phyloP scores from a whole-genome alignment of 2,329 filamentous ascomycete genomes.

The Fusarium sacchari region DNA sequence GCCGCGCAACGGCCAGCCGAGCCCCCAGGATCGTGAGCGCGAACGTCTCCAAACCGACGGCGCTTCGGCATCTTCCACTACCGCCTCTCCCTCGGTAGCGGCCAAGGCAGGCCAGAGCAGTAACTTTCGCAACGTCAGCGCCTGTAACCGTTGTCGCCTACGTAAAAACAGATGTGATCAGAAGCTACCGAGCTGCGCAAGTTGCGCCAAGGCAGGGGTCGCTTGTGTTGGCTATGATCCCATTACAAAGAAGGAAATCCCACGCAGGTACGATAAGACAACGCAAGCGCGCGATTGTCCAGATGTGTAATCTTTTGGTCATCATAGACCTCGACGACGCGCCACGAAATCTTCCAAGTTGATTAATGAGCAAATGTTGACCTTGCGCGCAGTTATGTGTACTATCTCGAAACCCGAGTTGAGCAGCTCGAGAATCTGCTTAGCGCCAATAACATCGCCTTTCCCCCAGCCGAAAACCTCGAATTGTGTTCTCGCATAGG shows the following conservation, averaged over 20 bases:
- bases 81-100: constrained; percentile 38
- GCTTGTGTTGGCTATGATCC: constrained; percentile 96
- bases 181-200: constrained; percentile 87
- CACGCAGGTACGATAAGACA: constrained; percentile 76
- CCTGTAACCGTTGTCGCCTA: constrained; percentile 90
- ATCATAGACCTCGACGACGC: not conserved
- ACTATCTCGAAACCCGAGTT: constrained; percentile 89
- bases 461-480: constrained; percentile 76
- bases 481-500: constrained; percentile 67
- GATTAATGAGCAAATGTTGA: constrained; percentile 31
- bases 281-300: constrained; percentile 14
- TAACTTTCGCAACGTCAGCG: constrained; percentile 87
- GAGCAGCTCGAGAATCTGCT: constrained; percentile 84
- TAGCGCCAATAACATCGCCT: constrained; percentile 73
- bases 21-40: constrained; percentile 39
- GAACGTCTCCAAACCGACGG: constrained; percentile 46
- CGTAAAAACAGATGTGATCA: constrained; percentile 97
- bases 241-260: constrained; percentile 95
- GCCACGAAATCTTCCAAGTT: not conserved
- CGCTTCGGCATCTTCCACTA: constrained; percentile 44
- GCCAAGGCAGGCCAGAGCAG: constrained; percentile 67
- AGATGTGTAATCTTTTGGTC: not conserved
- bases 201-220: constrained; percentile 91
- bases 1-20: constrained; percentile 47
- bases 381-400: constrained; percentile 76